A percentile compares a stretch with the other conserved stretches of the same genome.
These are phyloP conservation scores for Colletotrichum somersetense DNA, from an alignment of 2,329 filamentous ascomycete species.

Conservation along the genomic window DNA sequence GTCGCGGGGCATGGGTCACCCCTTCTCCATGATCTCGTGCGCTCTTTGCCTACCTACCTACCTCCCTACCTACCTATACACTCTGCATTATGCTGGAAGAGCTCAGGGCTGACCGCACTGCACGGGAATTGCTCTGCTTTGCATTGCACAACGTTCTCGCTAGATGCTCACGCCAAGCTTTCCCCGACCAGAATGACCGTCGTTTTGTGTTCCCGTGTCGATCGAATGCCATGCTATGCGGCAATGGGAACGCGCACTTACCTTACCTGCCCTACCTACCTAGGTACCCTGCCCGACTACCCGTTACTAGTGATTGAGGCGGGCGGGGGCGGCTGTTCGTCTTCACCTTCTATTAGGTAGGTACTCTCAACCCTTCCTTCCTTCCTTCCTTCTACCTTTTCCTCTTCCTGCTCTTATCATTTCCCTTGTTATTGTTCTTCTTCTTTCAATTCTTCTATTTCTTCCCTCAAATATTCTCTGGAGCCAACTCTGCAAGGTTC, in stretches of 20 bases:
- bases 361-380: background rate
- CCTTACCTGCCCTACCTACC: conserved; percentile 8
- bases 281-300: conserved; percentile 25
- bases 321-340: conserved; percentile 28
- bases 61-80: background rate
- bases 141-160: conserved; percentile 1
- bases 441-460: background rate
- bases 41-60: background rate
- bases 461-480: background rate
- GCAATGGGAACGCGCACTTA: conserved; percentile 29
- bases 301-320: conserved; percentile 20
- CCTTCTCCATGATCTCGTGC: conserved; percentile 13
- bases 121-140: conserved; percentile 14
- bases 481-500: background rate
- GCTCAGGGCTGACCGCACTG: conserved; percentile 12
- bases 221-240: conserved; percentile 33
- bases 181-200: conserved; percentile 24
- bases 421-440: background rate
- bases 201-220: conserved; percentile 30
- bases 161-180: conserved; percentile 24
- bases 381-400: background rate
- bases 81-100: conserved; percentile 18
- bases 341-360: background rate
- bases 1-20: conserved; percentile 16
- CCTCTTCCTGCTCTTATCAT: background rate